Evolutionary conservation across 768 basidiomycete genomes (phyloP).

Genomic region (Trametes sanguinea): DNA sequence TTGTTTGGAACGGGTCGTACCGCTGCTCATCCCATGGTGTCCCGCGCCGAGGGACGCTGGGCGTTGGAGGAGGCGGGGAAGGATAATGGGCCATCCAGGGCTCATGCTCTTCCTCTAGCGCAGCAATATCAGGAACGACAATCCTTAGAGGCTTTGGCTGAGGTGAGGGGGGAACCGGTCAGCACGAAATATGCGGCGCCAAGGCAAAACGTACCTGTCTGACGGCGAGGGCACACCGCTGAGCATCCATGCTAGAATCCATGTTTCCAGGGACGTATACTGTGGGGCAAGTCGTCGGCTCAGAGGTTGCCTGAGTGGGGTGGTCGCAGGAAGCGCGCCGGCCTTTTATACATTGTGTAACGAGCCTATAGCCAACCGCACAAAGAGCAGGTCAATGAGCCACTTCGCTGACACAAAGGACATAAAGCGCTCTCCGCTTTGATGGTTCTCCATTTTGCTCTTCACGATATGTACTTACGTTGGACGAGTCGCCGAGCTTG

Average conservation of each 20-base stretch:
- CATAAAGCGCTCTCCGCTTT: not conserved
- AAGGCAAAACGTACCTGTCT: not conserved
- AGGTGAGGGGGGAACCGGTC: not conserved
- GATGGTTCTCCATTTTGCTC: not conserved
- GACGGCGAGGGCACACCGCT: not conserved
- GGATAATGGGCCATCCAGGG: conserved; percentile 1
- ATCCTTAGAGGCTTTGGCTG: conserved; percentile 5
- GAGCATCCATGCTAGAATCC: conserved; percentile 1
- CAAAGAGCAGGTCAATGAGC: conserved; percentile 6
- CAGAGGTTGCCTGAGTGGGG: not conserved
- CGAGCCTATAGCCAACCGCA: not conserved
- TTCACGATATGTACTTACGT: not conserved
- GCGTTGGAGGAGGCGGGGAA: conserved; percentile 10
- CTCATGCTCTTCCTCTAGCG: not conserved
- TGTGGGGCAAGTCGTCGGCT: not conserved
- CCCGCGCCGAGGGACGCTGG: not conserved
- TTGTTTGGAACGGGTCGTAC: conserved; percentile 9
- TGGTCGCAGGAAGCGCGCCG: not conserved
- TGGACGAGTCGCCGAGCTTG: too few species aligned
- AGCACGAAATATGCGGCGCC: not conserved
- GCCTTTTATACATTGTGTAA: not conserved
- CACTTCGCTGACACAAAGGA: not conserved
- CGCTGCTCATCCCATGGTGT: conserved; percentile 11
- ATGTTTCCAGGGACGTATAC: not conserved
- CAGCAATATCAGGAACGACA: not conserved